A percentile compares a stretch with the other conserved stretches of the same genome.
Evolutionary conservation across 2,329 filamentous ascomycete genomes (phyloP).

Genomic region (Fusarium buxicola): DNA sequence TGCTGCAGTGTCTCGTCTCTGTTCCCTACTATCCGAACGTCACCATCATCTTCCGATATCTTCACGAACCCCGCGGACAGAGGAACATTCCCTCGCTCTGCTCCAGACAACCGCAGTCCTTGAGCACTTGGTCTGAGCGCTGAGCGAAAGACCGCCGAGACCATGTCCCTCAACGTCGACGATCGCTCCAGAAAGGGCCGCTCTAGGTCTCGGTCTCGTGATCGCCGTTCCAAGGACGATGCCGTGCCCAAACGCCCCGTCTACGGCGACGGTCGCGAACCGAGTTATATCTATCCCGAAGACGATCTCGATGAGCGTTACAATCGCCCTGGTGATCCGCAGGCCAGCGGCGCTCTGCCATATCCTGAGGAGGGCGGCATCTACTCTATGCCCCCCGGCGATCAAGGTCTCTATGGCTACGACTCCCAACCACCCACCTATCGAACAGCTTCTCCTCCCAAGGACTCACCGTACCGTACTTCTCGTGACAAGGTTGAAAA

Average conservation of each 20-base stretch:
- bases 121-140: constrained; percentile 16
- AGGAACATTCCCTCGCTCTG: constrained; percentile 25
- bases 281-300: constrained; percentile 56
- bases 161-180: constrained; percentile 66
- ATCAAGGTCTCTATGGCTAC: constrained; percentile 54
- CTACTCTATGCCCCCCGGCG: constrained; percentile 53
- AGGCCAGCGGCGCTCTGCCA: constrained; percentile 50
- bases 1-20: background rate
- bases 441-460: constrained; percentile 51
- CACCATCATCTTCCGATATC: background rate
- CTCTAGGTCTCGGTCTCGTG: constrained; percentile 60
- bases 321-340: constrained; percentile 49
- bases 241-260: constrained; percentile 46
- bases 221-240: constrained; percentile 49
- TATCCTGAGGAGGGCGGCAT: constrained; percentile 55
- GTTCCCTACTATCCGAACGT: background rate
- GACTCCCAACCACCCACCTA: constrained; percentile 51
- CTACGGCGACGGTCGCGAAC: constrained; percentile 56
- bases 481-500: constrained; percentile 51
- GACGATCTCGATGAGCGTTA: constrained; percentile 57
- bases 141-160: constrained; percentile 12
- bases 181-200: constrained; percentile 58
- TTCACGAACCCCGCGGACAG: constrained; percentile 19
- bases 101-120: constrained; percentile 7
- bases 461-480: constrained; percentile 51